Conservation (phyloP, 2,329 filamentous ascomycete genomes). For the Neonectria hederae region DNA sequence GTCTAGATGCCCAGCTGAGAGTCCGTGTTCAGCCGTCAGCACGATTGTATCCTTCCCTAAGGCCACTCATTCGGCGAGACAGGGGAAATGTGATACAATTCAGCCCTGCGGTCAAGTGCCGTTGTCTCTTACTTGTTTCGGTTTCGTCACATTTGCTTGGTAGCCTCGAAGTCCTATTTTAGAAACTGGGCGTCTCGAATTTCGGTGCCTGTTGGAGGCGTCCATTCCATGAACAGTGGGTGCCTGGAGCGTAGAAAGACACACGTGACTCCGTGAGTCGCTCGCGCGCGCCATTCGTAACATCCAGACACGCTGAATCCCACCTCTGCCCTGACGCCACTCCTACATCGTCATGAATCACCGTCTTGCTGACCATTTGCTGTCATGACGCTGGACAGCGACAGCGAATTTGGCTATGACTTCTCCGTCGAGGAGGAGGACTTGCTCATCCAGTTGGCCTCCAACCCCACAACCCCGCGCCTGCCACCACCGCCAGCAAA, state of each 20-base stretch:
- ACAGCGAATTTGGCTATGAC: conserved; percentile 59
- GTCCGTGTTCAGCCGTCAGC: conserved; percentile 6
- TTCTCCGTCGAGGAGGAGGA: conserved; percentile 58
- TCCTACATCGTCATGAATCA: conserved; percentile 36
- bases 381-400: conserved; percentile 44
- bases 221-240: conserved; percentile 7
- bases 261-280: conserved; percentile 41
- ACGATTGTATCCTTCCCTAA: neutral
- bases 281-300: conserved; percentile 31
- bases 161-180: conserved; percentile 1
- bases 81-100: conserved; percentile 2
- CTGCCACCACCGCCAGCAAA: conserved; percentile 19
- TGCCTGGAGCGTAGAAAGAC: conserved; percentile 12
- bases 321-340: conserved; percentile 11
- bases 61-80: neutral
- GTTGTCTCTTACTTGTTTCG: neutral
- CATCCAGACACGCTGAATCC: conserved; percentile 9
- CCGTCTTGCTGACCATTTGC: conserved; percentile 19
- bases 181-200: neutral
- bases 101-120: neutral
- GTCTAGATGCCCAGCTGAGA: neutral
- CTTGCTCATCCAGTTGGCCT: conserved; percentile 49
- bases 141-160: neutral
- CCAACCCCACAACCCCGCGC: conserved; percentile 24
- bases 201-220: conserved; percentile 18